A percentile compares a stretch with the other conserved stretches of the same genome.
These are phyloP conservation scores for Thraustotheca clavata DNA, from an alignment of 352 stramenopile species.

Conservation along the genomic window DNA sequence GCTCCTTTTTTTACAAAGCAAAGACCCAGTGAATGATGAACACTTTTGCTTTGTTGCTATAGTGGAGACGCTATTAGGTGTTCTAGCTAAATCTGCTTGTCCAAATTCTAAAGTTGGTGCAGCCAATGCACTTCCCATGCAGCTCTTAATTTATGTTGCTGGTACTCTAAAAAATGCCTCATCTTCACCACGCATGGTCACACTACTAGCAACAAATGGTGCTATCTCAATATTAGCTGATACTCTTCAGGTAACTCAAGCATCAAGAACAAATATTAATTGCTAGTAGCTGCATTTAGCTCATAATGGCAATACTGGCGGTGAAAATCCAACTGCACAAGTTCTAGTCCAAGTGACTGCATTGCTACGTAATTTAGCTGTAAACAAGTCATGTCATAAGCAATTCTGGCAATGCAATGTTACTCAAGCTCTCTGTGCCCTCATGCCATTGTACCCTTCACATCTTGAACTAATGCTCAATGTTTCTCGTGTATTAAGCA, in stretches of 20 bases:
- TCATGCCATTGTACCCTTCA: constrained; percentile 26
- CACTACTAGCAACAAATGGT: constrained; percentile 51
- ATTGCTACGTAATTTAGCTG: constrained; percentile 58
- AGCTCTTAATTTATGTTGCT: constrained; percentile 54
- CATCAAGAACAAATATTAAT: background rate
- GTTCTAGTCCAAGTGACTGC: constrained; percentile 58
- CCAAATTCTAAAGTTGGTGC: background rate
- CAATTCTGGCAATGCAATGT: constrained; percentile 57
- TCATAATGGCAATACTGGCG: background rate
- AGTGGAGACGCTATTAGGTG: constrained; percentile 44
- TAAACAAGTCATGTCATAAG: constrained; percentile 48
- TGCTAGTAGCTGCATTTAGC: background rate
- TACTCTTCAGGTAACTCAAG: constrained; percentile 28
- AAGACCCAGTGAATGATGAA: constrained; percentile 52
- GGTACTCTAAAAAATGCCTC: constrained; percentile 72
- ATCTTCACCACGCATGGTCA: constrained; percentile 42
- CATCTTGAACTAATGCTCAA: constrained; percentile 73
- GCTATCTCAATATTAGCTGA: constrained; percentile 47
- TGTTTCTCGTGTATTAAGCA: constrained; percentile 66
- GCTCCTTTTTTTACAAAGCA: constrained; percentile 61
- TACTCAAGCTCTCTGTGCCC: constrained; percentile 35
- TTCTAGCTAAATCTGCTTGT: constrained; percentile 29
- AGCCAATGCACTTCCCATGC: constrained; percentile 25
- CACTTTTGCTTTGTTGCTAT: constrained; percentile 56
- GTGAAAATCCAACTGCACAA: constrained; percentile 29